phyloP scores from a whole-genome alignment of 441 rosid species.

The Syzygium syzygioides region DNA sequence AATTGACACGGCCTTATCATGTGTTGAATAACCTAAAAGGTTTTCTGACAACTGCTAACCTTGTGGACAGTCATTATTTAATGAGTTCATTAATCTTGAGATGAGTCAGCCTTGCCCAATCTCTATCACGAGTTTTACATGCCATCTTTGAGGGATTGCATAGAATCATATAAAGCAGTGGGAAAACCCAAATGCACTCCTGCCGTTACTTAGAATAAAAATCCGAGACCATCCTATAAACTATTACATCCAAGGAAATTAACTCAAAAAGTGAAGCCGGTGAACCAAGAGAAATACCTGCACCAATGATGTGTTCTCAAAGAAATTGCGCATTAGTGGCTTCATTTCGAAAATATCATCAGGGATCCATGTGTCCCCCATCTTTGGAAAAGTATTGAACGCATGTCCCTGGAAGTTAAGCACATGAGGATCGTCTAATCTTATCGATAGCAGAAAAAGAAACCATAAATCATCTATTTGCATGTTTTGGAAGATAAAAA shows the following conservation, averaged over 20 bases:
- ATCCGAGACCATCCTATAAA: not conserved
- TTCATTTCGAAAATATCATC: constrained; percentile 65
- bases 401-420: constrained; percentile 59
- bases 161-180: not conserved
- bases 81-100: not conserved
- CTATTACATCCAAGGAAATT: not conserved
- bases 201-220: not conserved
- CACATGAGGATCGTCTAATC: not conserved
- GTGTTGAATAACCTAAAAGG: not conserved
- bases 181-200: not conserved
- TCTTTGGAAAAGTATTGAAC: constrained; percentile 83
- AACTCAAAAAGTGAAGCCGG: not conserved
- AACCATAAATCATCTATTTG: not conserved
- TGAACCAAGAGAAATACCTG: constrained; percentile 41
- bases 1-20: not conserved
- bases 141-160: not conserved
- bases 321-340: constrained; percentile 80
- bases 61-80: not conserved
- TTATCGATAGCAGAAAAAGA: not conserved
- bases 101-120: not conserved
- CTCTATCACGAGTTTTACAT: not conserved
- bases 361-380: constrained; percentile 91
- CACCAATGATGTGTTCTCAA: constrained; percentile 81
- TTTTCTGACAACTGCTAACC: not conserved
- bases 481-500: not conserved